Conservation (phyloP, 768 basidiomycete species). For the Psilocybe tampanensis region DNA sequence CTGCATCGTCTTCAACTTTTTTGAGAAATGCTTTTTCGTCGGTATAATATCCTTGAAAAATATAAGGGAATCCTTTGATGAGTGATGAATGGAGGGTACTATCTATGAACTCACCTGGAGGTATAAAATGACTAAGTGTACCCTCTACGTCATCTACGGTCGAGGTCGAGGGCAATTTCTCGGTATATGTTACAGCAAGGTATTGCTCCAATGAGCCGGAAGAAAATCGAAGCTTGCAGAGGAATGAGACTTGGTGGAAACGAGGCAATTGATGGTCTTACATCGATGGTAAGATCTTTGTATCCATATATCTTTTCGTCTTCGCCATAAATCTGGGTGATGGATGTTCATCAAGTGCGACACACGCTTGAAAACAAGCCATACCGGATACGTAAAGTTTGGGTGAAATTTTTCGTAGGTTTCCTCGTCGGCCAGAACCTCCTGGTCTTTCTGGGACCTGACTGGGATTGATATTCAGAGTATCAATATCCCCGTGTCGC, state of each 20-base stretch:
- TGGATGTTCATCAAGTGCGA: background rate
- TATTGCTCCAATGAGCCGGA: conserved; percentile 85
- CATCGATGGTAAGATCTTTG: conserved; percentile 80
- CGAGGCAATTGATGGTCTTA: conserved; percentile 36
- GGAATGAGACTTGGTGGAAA: background rate
- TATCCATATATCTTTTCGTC: conserved; percentile 98
- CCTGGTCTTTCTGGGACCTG: conserved; percentile 68
- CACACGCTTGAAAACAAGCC: conserved; percentile 18
- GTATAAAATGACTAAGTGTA: conserved; percentile 74
- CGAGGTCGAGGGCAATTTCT: conserved; percentile 62
- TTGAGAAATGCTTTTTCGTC: conserved; percentile 67
- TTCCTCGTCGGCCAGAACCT: conserved; percentile 56
- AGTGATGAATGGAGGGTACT: background rate
- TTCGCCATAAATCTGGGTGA: conserved; percentile 84
- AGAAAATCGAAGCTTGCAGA: conserved; percentile 72
- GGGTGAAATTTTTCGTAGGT: conserved; percentile 76
- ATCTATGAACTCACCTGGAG: conserved; percentile 52
- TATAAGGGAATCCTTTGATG: background rate
- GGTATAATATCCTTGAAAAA: conserved; percentile 66
- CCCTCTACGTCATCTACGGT: conserved; percentile 89
- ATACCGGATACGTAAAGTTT: conserved; percentile 90
- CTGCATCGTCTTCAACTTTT: conserved; percentile 78
- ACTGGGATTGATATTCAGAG: conserved; percentile 43
- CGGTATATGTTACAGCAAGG: conserved; percentile 67
- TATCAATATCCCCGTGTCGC: background rate